phyloP scores from a whole-genome alignment of 305 asterid genomes.

The Fraxinus sp. region DNA sequence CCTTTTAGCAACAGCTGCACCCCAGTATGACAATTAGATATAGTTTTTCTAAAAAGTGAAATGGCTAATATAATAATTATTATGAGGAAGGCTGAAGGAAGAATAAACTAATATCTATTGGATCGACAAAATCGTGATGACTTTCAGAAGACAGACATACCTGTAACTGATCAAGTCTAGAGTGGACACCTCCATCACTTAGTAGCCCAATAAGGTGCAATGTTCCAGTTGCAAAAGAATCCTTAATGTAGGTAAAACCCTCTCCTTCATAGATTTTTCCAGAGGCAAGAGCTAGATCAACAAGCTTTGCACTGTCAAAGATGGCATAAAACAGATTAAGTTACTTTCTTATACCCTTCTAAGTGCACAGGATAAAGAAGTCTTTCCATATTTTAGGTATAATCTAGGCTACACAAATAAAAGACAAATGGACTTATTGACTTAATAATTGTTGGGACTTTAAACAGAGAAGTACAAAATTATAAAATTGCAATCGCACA shows the following conservation, averaged over 20 bases:
- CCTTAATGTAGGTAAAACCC: slow-evolving; percentile 70
- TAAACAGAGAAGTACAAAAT: not conserved
- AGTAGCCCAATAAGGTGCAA: slow-evolving; percentile 82
- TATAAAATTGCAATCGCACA: not conserved
- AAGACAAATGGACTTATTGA: not conserved
- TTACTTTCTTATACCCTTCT: not conserved
- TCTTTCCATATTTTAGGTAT: not conserved
- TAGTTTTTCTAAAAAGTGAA: slow-evolving; percentile 15
- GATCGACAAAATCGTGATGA: not conserved
- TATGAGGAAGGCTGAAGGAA: not conserved
- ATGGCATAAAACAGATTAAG: not conserved
- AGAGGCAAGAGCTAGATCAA: slow-evolving; percentile 77
- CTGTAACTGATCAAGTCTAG: slow-evolving; percentile 85
- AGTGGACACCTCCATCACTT: slow-evolving; percentile 97
- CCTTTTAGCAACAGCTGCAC: slow-evolving; percentile 87
- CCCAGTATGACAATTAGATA: slow-evolving; percentile 17
- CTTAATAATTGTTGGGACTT: not conserved
- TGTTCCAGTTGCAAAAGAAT: slow-evolving; percentile 69
- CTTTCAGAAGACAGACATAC: slow-evolving; percentile 29
- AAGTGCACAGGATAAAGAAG: not conserved
- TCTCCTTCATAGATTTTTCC: slow-evolving; percentile 78
- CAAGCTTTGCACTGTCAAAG: slow-evolving; percentile 76
- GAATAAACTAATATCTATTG: not conserved
- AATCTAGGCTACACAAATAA: not conserved
- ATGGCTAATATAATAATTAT: not conserved